These are phyloP conservation scores for Rhizopus sp. DNA, from an alignment of 371 early-diverging fungal genomes.

Conservation along the genomic window DNA sequence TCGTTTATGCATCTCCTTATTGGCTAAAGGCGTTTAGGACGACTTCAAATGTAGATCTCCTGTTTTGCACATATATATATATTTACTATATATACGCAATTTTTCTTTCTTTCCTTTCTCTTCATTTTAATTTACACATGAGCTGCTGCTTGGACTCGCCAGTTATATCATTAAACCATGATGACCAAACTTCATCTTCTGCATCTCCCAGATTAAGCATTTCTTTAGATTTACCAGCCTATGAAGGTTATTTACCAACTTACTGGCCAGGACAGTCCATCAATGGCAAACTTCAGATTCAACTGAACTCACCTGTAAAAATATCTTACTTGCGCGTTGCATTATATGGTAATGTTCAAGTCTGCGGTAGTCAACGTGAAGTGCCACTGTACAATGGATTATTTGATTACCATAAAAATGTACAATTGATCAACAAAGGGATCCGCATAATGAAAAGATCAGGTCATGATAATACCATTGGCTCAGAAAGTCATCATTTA, in stretches of 20 bases:
- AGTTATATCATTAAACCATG: not conserved
- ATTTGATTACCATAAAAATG: slow-evolving; percentile 17
- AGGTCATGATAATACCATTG: not conserved
- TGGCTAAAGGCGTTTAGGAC: no score
- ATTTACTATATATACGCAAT: no score
- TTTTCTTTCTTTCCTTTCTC: no score
- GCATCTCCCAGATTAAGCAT: slow-evolving; percentile 6
- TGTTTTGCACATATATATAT: no score
- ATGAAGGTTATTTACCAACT: slow-evolving; percentile 11
- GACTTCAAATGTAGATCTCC: no score
- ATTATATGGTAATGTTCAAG: slow-evolving; percentile 19
- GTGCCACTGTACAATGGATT: slow-evolving; percentile 13
- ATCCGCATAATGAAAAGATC: slow-evolving; percentile 6
- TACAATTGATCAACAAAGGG: slow-evolving; percentile 15
- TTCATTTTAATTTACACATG: no score
- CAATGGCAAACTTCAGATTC: slow-evolving; percentile 12
- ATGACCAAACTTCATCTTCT: not conserved
- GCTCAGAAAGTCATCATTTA: not conserved
- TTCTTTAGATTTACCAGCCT: slow-evolving; percentile 10
- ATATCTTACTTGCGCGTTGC: slow-evolving; percentile 13
- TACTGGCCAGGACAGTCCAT: slow-evolving; percentile 20
- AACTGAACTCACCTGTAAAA: slow-evolving; percentile 2
- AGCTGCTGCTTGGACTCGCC: not conserved
- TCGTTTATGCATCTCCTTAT: no score
- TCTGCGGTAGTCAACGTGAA: slow-evolving; percentile 8